Base-by-base conservation (phyloP, 1,139 yeast genomes). In the Blastobotrys serpentis region DNA sequence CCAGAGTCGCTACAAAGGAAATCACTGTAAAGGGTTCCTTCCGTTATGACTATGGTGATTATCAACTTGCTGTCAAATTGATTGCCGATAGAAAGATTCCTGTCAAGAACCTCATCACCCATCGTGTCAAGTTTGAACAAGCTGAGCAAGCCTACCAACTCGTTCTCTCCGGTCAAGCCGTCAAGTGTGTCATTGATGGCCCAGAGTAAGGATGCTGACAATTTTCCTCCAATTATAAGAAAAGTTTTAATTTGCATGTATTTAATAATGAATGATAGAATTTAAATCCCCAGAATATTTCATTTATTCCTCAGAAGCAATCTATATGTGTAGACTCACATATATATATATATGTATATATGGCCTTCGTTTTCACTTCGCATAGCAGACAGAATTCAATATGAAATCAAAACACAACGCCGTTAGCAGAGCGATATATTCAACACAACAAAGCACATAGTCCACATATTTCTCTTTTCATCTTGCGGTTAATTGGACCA, bases 11-110 rank as follows among this genome's bases (percentile, higher is more conserved):
- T 26, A 77, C 79, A 54, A 84, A 82, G 63, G 96, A 87, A 64
- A 67, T 86, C 58, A 74, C 78, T 0, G 72, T 86, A 62, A 81
- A 76, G 62, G 96, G 95, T 21, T 79, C 84, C 51, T 87, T 87
- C 76, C 79, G 96, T 67, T 89, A 89, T 69, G 80, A 81, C 50
- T 56, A 73, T 76, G 85, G 87, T n/a, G 95, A 87, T 67, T 88
- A 86, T 70, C 74, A 75, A 59, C 80, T 82, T 38, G 79, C 94
- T 1, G 87, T 86, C 33, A 77, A 77, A 44, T 74, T 87, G 56
- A 73, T 87, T 51, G 75, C 79, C 13, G 70, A 77, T 51, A 84
- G 84, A 50, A 76, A 72, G 59, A 76, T 83, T 48, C 78, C 84
- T 52, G 84, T 79, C 54, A 82, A 78, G 55, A 73, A 77, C 42